phyloP scores from a whole-genome alignment of 108 stramenopile genomes.

The Cyclotella baltica region DNA sequence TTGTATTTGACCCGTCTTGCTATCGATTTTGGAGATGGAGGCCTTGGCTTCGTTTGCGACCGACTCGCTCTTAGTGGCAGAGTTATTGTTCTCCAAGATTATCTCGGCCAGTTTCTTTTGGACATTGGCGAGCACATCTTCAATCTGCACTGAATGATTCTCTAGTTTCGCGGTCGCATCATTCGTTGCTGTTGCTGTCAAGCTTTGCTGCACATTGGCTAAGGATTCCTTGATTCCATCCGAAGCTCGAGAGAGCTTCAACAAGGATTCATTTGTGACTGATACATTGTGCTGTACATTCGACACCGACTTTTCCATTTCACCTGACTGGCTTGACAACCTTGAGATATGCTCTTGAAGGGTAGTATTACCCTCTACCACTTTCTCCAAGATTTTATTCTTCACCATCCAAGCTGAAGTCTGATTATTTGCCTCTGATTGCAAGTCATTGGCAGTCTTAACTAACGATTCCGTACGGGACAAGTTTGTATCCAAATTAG shows the following conservation, averaged over 20 bases:
- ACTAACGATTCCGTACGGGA: constrained; percentile 14
- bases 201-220: background rate
- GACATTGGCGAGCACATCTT: background rate
- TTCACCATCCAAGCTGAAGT: constrained; percentile 6
- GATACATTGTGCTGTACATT: background rate
- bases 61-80: background rate
- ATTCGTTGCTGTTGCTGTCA: background rate
- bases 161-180: constrained; percentile 1
- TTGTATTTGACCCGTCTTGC: background rate
- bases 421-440: background rate
- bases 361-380: constrained; percentile 11
- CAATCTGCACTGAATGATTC: background rate
- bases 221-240: background rate
- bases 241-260: background rate
- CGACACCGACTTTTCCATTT: background rate
- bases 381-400: constrained; percentile 12
- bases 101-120: background rate
- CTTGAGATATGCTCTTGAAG: background rate
- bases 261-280: background rate
- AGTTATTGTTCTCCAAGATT: background rate
- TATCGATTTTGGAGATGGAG: background rate
- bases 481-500: constrained; percentile 11
- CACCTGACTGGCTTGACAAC: background rate
- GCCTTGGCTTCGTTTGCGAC: background rate
- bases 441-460: constrained; percentile 16